A percentile compares a stretch with the other conserved stretches of the same genome.
These are phyloP conservation scores for Acrasis kona DNA, from an alignment of 78 protist species.

Conservation along the genomic window DNA sequence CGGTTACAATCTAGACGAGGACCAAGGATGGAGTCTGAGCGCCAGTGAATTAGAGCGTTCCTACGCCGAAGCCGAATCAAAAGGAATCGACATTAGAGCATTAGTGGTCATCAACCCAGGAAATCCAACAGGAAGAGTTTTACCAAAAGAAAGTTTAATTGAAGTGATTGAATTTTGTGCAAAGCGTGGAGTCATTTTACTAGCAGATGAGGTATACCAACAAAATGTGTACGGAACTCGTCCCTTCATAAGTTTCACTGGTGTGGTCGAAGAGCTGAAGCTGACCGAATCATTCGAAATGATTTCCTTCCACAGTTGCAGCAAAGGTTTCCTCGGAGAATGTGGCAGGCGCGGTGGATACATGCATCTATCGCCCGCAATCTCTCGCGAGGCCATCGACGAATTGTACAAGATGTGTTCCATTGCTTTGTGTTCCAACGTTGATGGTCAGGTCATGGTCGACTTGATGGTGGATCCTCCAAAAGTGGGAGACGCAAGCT, in stretches of 20 bases:
- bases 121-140: constrained; percentile 96
- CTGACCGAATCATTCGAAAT: constrained; percentile 19
- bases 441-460: constrained; percentile 81
- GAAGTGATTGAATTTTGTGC: constrained; percentile 53
- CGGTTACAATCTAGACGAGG: constrained; percentile 82
- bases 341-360: constrained; percentile 96
- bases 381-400: constrained; percentile 23
- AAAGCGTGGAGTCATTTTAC: constrained; percentile 51
- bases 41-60: constrained; percentile 18
- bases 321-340: constrained; percentile 99
- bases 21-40: constrained; percentile 21
- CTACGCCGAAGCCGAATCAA: constrained; percentile 24
- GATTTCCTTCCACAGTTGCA: constrained; percentile 87
- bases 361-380: constrained; percentile 54
- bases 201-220: constrained; percentile 99
- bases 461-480: constrained; percentile 80
- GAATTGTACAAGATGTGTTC: constrained; percentile 86
- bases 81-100: constrained; percentile 66
- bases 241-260: constrained; percentile 77
- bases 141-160: constrained; percentile 21
- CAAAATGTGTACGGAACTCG: constrained; percentile 73
- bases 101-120: constrained; percentile 98
- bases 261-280: constrained; percentile 33
- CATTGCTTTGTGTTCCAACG: constrained; percentile 88
- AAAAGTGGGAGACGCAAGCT: constrained; percentile 63